Evolutionary conservation across 148 eudicot species (phyloP), one percentile per base, ranked within the genome.

Genomic region (Rhododendron molle): DNA sequence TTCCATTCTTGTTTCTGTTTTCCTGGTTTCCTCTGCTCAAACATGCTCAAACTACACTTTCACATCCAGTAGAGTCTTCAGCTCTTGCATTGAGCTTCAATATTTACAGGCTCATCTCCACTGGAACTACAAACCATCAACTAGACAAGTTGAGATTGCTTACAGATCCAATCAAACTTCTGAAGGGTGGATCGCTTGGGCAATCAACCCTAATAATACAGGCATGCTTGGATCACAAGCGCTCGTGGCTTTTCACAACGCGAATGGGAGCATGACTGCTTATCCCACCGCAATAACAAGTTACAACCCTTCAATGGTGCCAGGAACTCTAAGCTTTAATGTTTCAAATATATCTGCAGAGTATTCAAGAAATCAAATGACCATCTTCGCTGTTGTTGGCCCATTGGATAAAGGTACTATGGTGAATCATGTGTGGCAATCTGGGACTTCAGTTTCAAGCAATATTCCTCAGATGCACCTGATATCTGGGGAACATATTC

Each of bases 151-250:
- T 34, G 85, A 89, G 72, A 86, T 93, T 0, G 93, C 93, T 12
- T 92, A 92, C 86, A 83, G 96, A 78, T 92, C 91, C 15, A 74
- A 23, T n/a, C 91, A 90, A 86, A 84, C 65, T 14, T 72, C 88
- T 1, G 40, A 82, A 54, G 94, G 94, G 44, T 93, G 96, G 96
- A 84, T 90, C 15, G 91, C 96, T 9, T 92, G 94, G 93, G 94
- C 90, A 11, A 90, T 92, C 58, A 94, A 94, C 84, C 94, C 92
- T 1, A 83, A 83, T 3, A 47, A 67, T 18, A 46, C 76, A n/a
- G 91, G 94, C 69, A 92, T 90, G 94, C 84, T 89, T 1, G 96
- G 96, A 43, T 87, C 93, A 71, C 93, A 94, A 77, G 94, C 96
- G 50, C 83, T 94, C 0, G 89, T 91, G 54, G 96, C 94, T 67